These are phyloP conservation scores for Colletotrichum godetiae DNA, from an alignment of 2,329 filamentous ascomycete genomes.

Conservation along the genomic window DNA sequence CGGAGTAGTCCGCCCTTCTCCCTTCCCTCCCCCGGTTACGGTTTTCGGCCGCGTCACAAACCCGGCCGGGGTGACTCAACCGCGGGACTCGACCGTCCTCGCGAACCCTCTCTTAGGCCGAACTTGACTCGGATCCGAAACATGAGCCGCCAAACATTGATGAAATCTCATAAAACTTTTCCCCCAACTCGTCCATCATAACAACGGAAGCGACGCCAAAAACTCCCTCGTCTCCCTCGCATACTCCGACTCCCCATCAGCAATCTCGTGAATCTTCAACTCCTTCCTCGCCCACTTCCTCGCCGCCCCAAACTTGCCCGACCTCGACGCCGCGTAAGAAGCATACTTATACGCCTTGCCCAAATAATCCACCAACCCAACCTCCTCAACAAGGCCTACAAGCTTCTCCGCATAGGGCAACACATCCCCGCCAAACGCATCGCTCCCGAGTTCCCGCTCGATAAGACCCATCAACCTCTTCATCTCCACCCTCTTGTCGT, in stretches of 20 bases:
- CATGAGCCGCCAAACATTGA: neutral
- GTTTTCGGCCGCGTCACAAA: conserved; percentile 4
- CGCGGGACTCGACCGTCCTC: neutral
- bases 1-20: neutral
- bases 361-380: conserved; percentile 41
- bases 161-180: neutral
- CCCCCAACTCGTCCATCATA: neutral
- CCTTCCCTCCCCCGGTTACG: neutral
- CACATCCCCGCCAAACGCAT: conserved; percentile 28
- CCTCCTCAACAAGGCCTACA: conserved; percentile 38
- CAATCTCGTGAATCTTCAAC: conserved; percentile 36
- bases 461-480: conserved; percentile 46
- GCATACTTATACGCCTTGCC: conserved; percentile 39
- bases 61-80: conserved; percentile 27
- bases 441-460: conserved; percentile 41
- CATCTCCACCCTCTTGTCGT: conserved; percentile 45
- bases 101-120: too few species aligned
- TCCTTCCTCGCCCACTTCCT: conserved; percentile 39
- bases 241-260: conserved; percentile 28
- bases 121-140: neutral
- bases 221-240: conserved; percentile 21
- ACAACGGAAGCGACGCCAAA: conserved; percentile 25
- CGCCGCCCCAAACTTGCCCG: conserved; percentile 33
- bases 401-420: conserved; percentile 36
- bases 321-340: conserved; percentile 37